Base-by-base conservation (phyloP, 129 eudicot genomes). In the Glebionis coronaria region DNA sequence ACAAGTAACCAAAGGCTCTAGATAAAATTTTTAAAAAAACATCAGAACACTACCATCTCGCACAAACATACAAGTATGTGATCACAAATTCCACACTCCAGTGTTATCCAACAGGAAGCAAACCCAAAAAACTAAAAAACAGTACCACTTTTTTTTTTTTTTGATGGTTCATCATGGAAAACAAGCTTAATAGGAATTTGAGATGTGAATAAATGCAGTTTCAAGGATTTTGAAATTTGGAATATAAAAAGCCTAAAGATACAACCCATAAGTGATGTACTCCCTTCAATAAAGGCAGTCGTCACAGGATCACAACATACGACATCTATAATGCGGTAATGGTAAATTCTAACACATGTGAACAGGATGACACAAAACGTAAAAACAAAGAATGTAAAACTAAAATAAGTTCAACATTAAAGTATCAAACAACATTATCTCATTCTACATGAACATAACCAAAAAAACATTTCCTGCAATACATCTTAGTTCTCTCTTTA, bases 391-490 rank as follows among this genome's bases (percentile, higher is more conserved):
- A 20, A 14, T 58, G 73, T 58, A 67, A 49, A 46, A 47, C 79
- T 49, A 67, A 16, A 0, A 46, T 2, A 16, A 61, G 70, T 62
- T 66, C 54, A 73, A 71, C 77, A 68, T 31, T 46, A 11, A 56
- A 57, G 65, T 31, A 63, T 44, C 15, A 20, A 35, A 42, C 31
- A n/a, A 56, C 69, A 69, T 74, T 7, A 25, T 63, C 46, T 68
- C 67, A 56, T 74, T 64, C 73, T 56, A 69, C 63, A 20, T 38
- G 35, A 56, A 57, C 55, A 40, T 8, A 45, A 71, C 20, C 62
- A 27, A 56, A 49, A 69, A 74, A 74, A 49, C 18, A 65, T 35
- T 62, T 59, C 79, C 76, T 79, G 74, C 69, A 73, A 44, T 49
- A 49, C 83, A 79, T 49, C 54, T 63, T 18, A 35, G 3, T 50